Percentiles rank a stretch among this genome's conserved stretches.
These are phyloP conservation scores for Hygrocybe punicea DNA, from an alignment of 768 basidiomycete genomes.

Conservation along the genomic window DNA sequence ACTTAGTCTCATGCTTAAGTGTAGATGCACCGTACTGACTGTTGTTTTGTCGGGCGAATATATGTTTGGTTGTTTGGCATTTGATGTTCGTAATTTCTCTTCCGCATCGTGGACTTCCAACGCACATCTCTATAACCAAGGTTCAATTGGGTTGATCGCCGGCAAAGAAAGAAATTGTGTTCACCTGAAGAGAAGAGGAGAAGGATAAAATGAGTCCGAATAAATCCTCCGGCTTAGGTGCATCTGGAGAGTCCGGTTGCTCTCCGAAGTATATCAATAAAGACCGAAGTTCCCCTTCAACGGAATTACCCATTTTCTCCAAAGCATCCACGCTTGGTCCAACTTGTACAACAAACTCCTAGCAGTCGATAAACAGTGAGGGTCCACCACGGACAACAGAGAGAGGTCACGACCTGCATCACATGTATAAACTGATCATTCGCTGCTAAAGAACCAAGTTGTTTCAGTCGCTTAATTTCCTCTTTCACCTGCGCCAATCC, in stretches of 20 bases:
- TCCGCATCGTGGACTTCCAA: slow-evolving; percentile 59
- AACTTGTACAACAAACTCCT: slow-evolving; percentile 53
- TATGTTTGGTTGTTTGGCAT: slow-evolving; percentile 23
- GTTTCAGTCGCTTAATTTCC: slow-evolving; percentile 50
- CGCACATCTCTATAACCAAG: slow-evolving; percentile 58
- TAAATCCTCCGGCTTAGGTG: slow-evolving; percentile 77
- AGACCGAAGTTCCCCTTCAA: slow-evolving; percentile 59
- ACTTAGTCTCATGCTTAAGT: no score
- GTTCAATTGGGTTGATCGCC: not conserved
- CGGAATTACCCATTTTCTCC: slow-evolving; percentile 50
- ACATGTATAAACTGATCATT: slow-evolving; percentile 63
- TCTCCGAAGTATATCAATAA: slow-evolving; percentile 78
- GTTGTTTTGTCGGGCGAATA: slow-evolving; percentile 19
- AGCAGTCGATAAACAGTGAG: slow-evolving; percentile 1
- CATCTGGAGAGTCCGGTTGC: slow-evolving; percentile 56
- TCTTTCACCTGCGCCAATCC: slow-evolving; percentile 56
- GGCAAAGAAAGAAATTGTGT: slow-evolving; percentile 10
- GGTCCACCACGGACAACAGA: not conserved
- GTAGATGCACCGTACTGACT: slow-evolving; percentile 21
- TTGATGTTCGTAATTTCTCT: slow-evolving; percentile 29
- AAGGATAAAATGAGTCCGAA: slow-evolving; percentile 75
- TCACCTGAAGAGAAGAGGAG: slow-evolving; percentile 66
- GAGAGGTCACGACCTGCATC: slow-evolving; percentile 55
- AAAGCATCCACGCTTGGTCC: slow-evolving; percentile 60
- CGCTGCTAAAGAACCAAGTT: slow-evolving; percentile 25